A percentile compares a stretch with the other conserved stretches of the same genome.
phyloP scores from a whole-genome alignment of 1,284 basidiomycete species.

The Apiotrichum siamense region DNA sequence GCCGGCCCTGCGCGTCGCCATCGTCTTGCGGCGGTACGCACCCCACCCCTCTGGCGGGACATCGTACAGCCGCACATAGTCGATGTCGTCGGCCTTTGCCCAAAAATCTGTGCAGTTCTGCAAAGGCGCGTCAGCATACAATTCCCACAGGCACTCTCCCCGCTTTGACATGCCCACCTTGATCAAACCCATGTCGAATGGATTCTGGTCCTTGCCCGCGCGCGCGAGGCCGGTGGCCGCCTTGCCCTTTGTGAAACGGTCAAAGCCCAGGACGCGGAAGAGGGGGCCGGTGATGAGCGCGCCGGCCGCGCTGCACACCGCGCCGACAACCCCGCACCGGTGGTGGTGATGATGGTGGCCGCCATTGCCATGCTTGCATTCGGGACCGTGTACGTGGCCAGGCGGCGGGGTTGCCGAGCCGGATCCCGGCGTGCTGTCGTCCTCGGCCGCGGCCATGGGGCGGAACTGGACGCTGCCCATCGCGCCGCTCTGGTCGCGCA shows the following conservation, averaged over 20 bases:
- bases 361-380: constrained; percentile 13
- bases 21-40: constrained; percentile 32
- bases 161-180: constrained; percentile 44
- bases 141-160: not conserved
- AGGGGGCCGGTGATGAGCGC: constrained; percentile 44
- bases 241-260: constrained; percentile 84
- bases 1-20: constrained; percentile 16
- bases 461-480: constrained; percentile 28
- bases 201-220: constrained; percentile 67
- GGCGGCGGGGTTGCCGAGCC: not conserved
- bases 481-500: constrained; percentile 47
- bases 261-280: constrained; percentile 83
- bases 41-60: constrained; percentile 64
- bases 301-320: constrained; percentile 23
- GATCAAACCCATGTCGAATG: constrained; percentile 79
- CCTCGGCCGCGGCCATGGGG: constrained; percentile 7
- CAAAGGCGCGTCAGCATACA: not conserved
- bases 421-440: not conserved
- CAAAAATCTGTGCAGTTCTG: constrained; percentile 94
- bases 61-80: constrained; percentile 85
- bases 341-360: constrained; percentile 40
- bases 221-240: constrained; percentile 70
- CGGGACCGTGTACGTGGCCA: constrained; percentile 3
- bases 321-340: constrained; percentile 35
- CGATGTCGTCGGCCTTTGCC: constrained; percentile 75